These are phyloP conservation scores for Elsinoe ampelina DNA, from an alignment of 2,329 filamentous ascomycete species.

Conservation along the genomic window DNA sequence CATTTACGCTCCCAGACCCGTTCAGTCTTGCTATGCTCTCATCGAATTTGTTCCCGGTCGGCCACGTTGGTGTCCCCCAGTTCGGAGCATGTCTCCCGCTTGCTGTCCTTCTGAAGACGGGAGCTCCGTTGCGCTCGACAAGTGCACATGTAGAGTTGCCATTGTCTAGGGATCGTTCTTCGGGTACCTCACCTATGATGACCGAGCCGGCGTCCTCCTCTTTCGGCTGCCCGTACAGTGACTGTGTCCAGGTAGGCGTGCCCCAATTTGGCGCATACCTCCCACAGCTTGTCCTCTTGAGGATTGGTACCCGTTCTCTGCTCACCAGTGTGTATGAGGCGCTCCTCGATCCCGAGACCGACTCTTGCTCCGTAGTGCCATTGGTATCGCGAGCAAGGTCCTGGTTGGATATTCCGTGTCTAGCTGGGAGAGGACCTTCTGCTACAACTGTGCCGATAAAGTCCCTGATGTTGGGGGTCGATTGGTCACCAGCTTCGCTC, in stretches of 20 bases:
- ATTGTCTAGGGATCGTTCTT: background rate
- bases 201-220: background rate
- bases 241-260: background rate
- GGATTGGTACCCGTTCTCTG: background rate
- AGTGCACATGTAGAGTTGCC: background rate
- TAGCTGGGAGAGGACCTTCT: background rate
- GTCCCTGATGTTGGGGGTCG: background rate
- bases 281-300: slow-evolving; percentile 1
- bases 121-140: background rate
- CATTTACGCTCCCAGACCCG: background rate
- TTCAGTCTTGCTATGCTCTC: background rate
- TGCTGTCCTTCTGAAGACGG: background rate
- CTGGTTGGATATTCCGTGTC: background rate
- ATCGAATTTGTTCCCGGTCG: background rate
- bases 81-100: background rate
- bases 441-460: background rate
- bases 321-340: background rate
- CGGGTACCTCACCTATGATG: background rate
- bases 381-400: background rate
- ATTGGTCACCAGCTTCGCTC: background rate
- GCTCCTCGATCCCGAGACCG: background rate
- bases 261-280: slow-evolving; percentile 3
- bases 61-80: background rate
- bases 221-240: background rate
- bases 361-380: background rate